These are phyloP conservation scores for Synchytrium microbalum DNA, from an alignment of 371 early-diverging fungal species.

Conservation along the genomic window DNA sequence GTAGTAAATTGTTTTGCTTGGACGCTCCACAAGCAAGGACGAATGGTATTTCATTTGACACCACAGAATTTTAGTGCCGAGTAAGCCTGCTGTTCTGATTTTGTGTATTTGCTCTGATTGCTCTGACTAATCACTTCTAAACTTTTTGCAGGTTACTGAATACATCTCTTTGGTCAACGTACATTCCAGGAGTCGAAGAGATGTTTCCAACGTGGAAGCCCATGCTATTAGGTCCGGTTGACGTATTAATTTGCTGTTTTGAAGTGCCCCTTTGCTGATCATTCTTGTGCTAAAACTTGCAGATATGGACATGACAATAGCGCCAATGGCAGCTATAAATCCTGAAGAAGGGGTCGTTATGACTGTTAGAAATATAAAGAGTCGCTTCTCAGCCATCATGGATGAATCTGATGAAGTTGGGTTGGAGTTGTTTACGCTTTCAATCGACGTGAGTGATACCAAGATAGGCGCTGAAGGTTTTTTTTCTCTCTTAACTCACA, in stretches of 20 bases:
- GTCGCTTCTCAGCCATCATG: background rate
- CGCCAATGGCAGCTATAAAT: background rate
- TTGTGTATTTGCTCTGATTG: too few relatives aligned
- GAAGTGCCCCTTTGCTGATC: background rate
- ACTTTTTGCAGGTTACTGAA: background rate
- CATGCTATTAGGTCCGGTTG: background rate
- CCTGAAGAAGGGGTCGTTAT: conserved; percentile 1
- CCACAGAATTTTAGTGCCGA: background rate
- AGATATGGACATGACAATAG: background rate
- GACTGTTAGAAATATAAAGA: background rate
- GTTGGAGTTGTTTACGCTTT: conserved; percentile 1
- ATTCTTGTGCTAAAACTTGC: background rate
- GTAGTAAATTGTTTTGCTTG: conserved; percentile 3
- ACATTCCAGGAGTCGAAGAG: background rate
- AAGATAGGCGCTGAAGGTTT: too few relatives aligned
- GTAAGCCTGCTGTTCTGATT: background rate
- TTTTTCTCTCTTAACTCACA: background rate
- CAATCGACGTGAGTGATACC: background rate
- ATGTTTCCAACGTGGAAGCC: conserved; percentile 1
- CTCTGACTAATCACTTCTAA: too few relatives aligned
- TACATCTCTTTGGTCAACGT: background rate
- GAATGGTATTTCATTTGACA: background rate
- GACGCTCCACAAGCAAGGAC: background rate
- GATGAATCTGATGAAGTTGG: background rate
- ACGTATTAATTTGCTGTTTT: too few relatives aligned